Conservation (phyloP, 345 rosid species). For the Aquilaria malaccensis region DNA sequence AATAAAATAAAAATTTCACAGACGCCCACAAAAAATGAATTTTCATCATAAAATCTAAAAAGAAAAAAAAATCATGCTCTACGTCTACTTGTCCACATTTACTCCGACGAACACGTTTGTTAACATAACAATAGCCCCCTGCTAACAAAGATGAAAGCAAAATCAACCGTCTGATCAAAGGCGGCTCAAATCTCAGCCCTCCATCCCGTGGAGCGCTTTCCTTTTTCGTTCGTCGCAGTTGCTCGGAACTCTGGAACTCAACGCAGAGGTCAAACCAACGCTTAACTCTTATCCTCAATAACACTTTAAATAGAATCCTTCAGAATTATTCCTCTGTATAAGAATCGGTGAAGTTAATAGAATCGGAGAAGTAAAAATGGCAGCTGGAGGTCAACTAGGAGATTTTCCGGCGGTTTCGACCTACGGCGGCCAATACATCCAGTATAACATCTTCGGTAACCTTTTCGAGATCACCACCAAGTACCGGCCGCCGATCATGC, state of each 20-base stretch:
- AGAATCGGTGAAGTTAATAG: neutral
- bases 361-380: neutral
- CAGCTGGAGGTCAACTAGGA: constrained; percentile 32
- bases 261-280: neutral
- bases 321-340: neutral
- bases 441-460: constrained; percentile 79
- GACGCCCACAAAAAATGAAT: too few relatives aligned
- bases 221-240: constrained; percentile 45
- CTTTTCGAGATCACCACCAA: constrained; percentile 73
- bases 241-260: constrained; percentile 23
- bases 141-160: too few relatives aligned
- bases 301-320: neutral
- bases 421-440: constrained; percentile 64
- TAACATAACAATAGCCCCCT: too few relatives aligned
- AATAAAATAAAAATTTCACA: too few relatives aligned
- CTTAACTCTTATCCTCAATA: neutral
- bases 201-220: constrained; percentile 37
- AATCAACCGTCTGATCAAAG: constrained; percentile 30
- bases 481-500: constrained; percentile 87
- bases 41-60: too few relatives aligned
- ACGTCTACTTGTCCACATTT: too few relatives aligned
- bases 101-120: too few relatives aligned
- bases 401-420: constrained; percentile 72
- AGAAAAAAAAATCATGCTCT: too few relatives aligned
- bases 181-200: constrained; percentile 50